Percentiles rank a stretch among this genome's conserved stretches.
Evolutionary conservation across 2,329 filamentous ascomycete genomes (phyloP).

Genomic region (Madurella fahalii): DNA sequence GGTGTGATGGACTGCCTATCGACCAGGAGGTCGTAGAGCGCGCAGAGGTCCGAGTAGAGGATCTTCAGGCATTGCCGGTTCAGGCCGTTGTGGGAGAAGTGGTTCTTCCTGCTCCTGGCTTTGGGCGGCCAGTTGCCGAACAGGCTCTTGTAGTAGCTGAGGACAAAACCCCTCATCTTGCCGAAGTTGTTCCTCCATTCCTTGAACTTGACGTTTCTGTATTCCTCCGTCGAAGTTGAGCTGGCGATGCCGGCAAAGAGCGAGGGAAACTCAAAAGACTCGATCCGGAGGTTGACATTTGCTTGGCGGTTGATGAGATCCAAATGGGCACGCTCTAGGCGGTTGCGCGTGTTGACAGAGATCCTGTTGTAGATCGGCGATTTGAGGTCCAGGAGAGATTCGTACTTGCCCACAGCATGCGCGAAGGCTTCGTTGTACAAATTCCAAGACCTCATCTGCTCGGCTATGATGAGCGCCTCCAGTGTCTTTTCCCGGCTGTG

Average conservation of each 20-base stretch:
- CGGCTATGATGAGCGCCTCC: conserved; percentile 83
- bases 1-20: conserved; percentile 76
- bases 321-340: conserved; percentile 76
- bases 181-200: conserved; percentile 74
- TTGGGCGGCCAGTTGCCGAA: conserved; percentile 82
- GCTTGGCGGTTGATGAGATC: conserved; percentile 72
- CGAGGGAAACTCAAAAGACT: conserved; percentile 86
- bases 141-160: conserved; percentile 59
- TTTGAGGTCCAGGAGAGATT: conserved; percentile 63
- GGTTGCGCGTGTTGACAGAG: conserved; percentile 65
- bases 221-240: conserved; percentile 72
- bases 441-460: conserved; percentile 74
- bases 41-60: conserved; percentile 80
- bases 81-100: conserved; percentile 78
- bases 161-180: conserved; percentile 68
- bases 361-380: conserved; percentile 68
- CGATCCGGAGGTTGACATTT: conserved; percentile 67
- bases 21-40: conserved; percentile 82
- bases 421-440: conserved; percentile 91
- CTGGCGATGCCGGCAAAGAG: conserved; percentile 84
- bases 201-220: conserved; percentile 76
- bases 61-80: conserved; percentile 79
- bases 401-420: conserved; percentile 83
- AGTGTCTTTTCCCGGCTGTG: conserved; percentile 82
- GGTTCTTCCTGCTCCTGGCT: conserved; percentile 86